Conservation (phyloP, 371 early-diverging fungal genomes). For the Parasitella parasitica region DNA sequence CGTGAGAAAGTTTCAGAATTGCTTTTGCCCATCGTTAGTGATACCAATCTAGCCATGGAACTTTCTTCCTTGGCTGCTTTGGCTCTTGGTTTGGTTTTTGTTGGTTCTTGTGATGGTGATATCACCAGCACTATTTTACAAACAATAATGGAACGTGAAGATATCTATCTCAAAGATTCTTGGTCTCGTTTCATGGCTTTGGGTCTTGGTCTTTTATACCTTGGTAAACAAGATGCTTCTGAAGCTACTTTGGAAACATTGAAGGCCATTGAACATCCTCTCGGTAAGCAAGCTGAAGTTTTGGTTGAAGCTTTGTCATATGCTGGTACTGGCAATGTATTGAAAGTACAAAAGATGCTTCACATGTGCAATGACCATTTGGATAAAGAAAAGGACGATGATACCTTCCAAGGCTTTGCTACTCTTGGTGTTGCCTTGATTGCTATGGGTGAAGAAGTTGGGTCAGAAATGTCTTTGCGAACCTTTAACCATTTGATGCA, state of each 20-base stretch:
- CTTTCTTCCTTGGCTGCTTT: conserved; percentile 88
- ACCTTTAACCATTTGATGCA: conserved; percentile 98
- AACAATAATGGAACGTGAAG: conserved; percentile 94
- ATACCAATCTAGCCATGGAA: conserved; percentile 86
- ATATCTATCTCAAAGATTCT: conserved; percentile 76
- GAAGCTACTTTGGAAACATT: conserved; percentile 94
- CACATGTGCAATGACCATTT: conserved; percentile 94
- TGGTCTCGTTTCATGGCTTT: conserved; percentile 91
- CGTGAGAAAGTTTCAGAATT: conserved; percentile 84
- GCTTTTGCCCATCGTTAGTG: conserved; percentile 82
- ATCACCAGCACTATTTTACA: conserved; percentile 90
- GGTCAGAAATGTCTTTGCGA: conserved; percentile 94
- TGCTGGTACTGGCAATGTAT: conserved; percentile 95
- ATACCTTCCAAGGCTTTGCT: conserved; percentile 91
- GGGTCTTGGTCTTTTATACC: conserved; percentile 86
- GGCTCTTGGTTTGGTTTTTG: conserved; percentile 89
- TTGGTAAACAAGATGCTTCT: conserved; percentile 87
- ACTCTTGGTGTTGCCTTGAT: conserved; percentile 94
- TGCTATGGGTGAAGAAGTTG: conserved; percentile 96
- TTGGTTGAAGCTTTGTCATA: conserved; percentile 89
- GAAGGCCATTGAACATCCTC: conserved; percentile 90
- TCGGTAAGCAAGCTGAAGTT: conserved; percentile 85
- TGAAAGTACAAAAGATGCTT: conserved; percentile 95
- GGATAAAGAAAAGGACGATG: conserved; percentile 81
- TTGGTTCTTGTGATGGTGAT: conserved; percentile 92